These are phyloP conservation scores for Nakazawaea populi DNA, from an alignment of 805 yeast species.

Conservation along the genomic window DNA sequence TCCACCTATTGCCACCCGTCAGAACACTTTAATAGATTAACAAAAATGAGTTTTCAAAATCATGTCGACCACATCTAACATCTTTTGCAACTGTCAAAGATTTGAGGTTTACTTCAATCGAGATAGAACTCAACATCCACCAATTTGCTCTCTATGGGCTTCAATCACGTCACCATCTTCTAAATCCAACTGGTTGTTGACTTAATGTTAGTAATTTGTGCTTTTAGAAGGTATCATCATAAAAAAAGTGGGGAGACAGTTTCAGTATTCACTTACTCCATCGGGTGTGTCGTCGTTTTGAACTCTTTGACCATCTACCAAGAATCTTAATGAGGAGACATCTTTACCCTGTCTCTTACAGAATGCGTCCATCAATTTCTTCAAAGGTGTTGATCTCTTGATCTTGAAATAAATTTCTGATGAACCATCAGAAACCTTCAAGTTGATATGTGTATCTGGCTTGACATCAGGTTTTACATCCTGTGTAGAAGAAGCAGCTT, in stretches of 20 bases:
- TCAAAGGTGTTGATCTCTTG: conserved; percentile 86
- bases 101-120: no score
- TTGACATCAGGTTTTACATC: conserved; percentile 53
- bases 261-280: conserved; percentile 29
- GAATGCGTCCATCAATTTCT: conserved; percentile 94
- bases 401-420: conserved; percentile 95
- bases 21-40: no score
- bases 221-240: background rate
- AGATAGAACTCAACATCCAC: conserved; percentile 32
- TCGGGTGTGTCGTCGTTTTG: conserved; percentile 89
- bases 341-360: conserved; percentile 97
- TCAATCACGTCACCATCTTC: conserved; percentile 96
- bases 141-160: conserved; percentile 93
- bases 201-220: no score
- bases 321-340: conserved; percentile 73
- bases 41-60: no score
- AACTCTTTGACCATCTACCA: conserved; percentile 90
- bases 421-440: conserved; percentile 90
- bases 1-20: no score
- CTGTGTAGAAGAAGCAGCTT: conserved; percentile 31
- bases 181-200: conserved; percentile 53
- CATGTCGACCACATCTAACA: no score
- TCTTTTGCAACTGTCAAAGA: no score
- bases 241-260: no score
- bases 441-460: conserved; percentile 71